Conservation (phyloP, 202 grass and related monocot genomes). For the Schoenoplectus triqueter region DNA sequence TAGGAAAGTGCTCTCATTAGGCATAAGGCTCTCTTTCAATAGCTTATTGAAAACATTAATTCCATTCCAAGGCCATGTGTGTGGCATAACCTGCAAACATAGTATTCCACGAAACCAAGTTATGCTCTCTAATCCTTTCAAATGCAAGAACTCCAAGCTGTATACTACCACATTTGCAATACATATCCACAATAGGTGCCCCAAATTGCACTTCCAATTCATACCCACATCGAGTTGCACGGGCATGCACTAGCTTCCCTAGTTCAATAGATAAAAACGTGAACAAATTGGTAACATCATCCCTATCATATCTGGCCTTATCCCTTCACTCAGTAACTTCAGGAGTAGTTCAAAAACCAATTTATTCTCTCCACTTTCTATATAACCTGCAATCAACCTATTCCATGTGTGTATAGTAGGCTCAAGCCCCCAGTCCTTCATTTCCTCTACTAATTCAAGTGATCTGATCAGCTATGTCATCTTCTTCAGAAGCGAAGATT, state of each 20-base stretch:
- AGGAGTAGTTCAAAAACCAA: slow-evolving; percentile 59
- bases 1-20: slow-evolving; percentile 71
- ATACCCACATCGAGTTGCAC: slow-evolving; percentile 51
- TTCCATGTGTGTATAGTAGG: slow-evolving; percentile 73
- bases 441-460: slow-evolving; percentile 33
- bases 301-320: slow-evolving; percentile 58
- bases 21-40: slow-evolving; percentile 46
- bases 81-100: slow-evolving; percentile 72
- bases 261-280: slow-evolving; percentile 45
- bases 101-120: slow-evolving; percentile 61
- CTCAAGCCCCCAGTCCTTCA: slow-evolving; percentile 38
- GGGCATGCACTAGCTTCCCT: slow-evolving; percentile 63
- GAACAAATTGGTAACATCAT: slow-evolving; percentile 65
- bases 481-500: too few species aligned
- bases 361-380: slow-evolving; percentile 41
- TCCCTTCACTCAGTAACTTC: slow-evolving; percentile 48
- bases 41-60: slow-evolving; percentile 64
- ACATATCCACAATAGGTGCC: slow-evolving; percentile 64
- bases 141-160: slow-evolving; percentile 53
- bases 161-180: slow-evolving; percentile 77
- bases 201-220: slow-evolving; percentile 50
- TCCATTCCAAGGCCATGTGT: slow-evolving; percentile 64
- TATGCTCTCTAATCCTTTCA: slow-evolving; percentile 52
- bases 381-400: slow-evolving; percentile 64
- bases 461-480: not conserved